Evolutionary conservation across 2,329 filamentous ascomycete genomes (phyloP).

Genomic region (Sphaerulina vaccinii): DNA sequence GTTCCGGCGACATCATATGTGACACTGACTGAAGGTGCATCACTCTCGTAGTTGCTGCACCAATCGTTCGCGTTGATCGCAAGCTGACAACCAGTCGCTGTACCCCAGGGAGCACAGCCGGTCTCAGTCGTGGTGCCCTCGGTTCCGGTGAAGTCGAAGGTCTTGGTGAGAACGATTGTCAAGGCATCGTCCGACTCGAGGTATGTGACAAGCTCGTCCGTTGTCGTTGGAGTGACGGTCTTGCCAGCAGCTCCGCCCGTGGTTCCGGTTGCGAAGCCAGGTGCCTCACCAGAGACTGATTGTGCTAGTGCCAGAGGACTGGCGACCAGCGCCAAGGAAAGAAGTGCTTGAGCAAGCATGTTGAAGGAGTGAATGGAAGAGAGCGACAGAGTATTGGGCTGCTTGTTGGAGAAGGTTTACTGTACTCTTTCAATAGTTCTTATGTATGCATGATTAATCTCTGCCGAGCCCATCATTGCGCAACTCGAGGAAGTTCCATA

Average conservation of each 20-base stretch:
- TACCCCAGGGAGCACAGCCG: slow-evolving; percentile 55
- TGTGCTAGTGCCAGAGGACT: slow-evolving; percentile 34
- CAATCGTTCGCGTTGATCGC: slow-evolving; percentile 60
- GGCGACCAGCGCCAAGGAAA: slow-evolving; percentile 57
- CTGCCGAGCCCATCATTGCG: background rate
- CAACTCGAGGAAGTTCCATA: background rate
- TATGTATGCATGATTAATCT: background rate
- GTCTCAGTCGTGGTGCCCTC: slow-evolving; percentile 54
- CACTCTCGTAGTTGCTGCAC: slow-evolving; percentile 42
- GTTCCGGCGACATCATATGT: slow-evolving; percentile 58
- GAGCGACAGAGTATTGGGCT: background rate
- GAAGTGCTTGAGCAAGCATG: slow-evolving; percentile 10
- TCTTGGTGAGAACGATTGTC: slow-evolving; percentile 58
- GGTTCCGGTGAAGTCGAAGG: slow-evolving; percentile 54
- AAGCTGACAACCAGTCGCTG: slow-evolving; percentile 48
- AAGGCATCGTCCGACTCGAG: slow-evolving; percentile 55
- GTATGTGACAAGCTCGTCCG: slow-evolving; percentile 58
- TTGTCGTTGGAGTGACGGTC: slow-evolving; percentile 37
- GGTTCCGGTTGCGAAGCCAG: slow-evolving; percentile 54
- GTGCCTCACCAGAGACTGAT: slow-evolving; percentile 38
- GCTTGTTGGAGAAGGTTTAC: background rate
- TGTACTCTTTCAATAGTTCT: background rate
- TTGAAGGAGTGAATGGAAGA: background rate
- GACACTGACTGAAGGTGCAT: slow-evolving; percentile 21
- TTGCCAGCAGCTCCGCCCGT: slow-evolving; percentile 60